Conservation (phyloP, 2,329 filamentous ascomycete genomes). For the Lasiodiplodia theobromae region DNA sequence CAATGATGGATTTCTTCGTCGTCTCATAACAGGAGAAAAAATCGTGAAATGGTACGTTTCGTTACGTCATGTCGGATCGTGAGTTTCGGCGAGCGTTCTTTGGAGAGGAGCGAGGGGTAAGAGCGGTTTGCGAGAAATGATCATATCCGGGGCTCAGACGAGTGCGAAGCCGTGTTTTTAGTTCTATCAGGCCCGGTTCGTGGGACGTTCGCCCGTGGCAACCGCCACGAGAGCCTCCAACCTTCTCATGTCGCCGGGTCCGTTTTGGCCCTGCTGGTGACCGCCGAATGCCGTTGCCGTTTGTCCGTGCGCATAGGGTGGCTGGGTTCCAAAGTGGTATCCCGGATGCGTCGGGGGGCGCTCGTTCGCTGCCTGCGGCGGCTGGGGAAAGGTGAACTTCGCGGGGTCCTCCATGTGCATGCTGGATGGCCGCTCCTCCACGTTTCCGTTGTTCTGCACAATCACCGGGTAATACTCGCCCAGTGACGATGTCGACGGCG, state of each 20-base stretch:
- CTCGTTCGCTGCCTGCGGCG: conserved; percentile 45
- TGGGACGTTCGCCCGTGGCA: conserved; percentile 62
- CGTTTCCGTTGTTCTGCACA: conserved; percentile 57
- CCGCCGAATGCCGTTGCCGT: conserved; percentile 37
- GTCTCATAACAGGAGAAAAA: conserved; percentile 32
- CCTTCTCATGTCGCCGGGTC: conserved; percentile 59
- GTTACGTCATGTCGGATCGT: conserved; percentile 31
- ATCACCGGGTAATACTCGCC: conserved; percentile 62
- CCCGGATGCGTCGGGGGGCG: conserved; percentile 33
- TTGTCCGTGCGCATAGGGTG: conserved; percentile 36
- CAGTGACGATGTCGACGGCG: conserved; percentile 57
- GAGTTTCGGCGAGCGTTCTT: conserved; percentile 24
- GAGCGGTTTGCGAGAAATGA: conserved; percentile 3
- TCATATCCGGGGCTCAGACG: conserved; percentile 33
- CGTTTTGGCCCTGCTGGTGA: conserved; percentile 31
- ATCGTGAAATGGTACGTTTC: conserved; percentile 31
- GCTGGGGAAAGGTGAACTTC: conserved; percentile 42
- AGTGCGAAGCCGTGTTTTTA: conserved; percentile 33
- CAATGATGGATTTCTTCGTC: conserved; percentile 38
- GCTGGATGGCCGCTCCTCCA: conserved; percentile 53
- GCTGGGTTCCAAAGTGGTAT: conserved; percentile 38
- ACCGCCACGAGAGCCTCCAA: conserved; percentile 71
- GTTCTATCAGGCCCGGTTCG: conserved; percentile 14
- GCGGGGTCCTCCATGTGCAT: conserved; percentile 49
- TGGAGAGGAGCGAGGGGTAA: background rate